phyloP scores from a whole-genome alignment of 148 eudicot genomes.

The Beta vulgaris region DNA sequence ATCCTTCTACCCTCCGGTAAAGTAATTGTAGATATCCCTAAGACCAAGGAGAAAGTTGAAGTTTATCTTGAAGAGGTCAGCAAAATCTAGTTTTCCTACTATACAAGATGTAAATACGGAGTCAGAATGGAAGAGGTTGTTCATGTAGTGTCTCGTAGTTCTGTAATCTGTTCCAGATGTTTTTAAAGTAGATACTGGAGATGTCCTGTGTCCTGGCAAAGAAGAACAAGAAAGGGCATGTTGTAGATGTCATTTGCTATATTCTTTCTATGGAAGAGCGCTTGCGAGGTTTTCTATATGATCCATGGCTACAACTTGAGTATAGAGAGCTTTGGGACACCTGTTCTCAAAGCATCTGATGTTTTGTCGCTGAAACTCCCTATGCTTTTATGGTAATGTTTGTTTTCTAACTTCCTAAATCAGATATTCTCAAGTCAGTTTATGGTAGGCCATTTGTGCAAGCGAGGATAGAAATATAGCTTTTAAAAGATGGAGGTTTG shows the following conservation, averaged over 20 bases:
- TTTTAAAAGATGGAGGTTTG: slow-evolving; percentile 9
- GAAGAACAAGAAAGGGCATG: slow-evolving; percentile 51
- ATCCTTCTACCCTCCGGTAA: slow-evolving; percentile 64
- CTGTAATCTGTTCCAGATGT: slow-evolving; percentile 44
- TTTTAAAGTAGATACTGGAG: slow-evolving; percentile 41
- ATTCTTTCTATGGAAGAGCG: slow-evolving; percentile 74
- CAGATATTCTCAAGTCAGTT: not conserved
- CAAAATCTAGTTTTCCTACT: slow-evolving; percentile 63
- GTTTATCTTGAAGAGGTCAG: slow-evolving; percentile 49
- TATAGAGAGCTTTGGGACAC: slow-evolving; percentile 59
- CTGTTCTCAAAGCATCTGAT: slow-evolving; percentile 50
- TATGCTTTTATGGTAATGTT: slow-evolving; percentile 60
- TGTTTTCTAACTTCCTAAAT: slow-evolving; percentile 5
- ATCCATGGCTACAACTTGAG: slow-evolving; percentile 81
- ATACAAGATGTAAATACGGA: slow-evolving; percentile 32
- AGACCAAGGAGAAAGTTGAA: slow-evolving; percentile 72
- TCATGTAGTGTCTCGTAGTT: slow-evolving; percentile 41
- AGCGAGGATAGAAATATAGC: too few species aligned
- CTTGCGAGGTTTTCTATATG: slow-evolving; percentile 77
- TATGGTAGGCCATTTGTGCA: too few species aligned
- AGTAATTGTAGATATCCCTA: slow-evolving; percentile 29
- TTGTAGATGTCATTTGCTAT: slow-evolving; percentile 61
- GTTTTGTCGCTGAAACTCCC: slow-evolving; percentile 48
- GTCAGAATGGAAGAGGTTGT: slow-evolving; percentile 62
- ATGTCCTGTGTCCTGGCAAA: slow-evolving; percentile 34